Evolutionary conservation across 2,329 filamentous ascomycete species (phyloP), one percentile per base, ranked within the genome.

Genomic region (Aspergillus bombycis): DNA sequence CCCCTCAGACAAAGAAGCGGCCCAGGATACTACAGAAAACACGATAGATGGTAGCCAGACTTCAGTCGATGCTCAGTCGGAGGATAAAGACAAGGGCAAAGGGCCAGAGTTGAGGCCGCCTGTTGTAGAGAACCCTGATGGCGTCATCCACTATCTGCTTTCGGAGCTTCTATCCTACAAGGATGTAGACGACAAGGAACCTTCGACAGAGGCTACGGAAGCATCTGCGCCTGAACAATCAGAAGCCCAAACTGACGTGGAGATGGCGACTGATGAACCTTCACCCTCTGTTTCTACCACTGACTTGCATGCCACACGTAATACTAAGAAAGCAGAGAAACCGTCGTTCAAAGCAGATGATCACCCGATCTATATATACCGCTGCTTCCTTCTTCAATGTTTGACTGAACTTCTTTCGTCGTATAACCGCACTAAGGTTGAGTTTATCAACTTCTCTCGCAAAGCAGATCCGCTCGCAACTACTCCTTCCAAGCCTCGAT

Each of bases 401-500:
- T 82, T 99, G 45, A 90, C 93, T 0, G 95, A 99, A 78, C 86
- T 99, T 16, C 83, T 99, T 16, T 89, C 91, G 62, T 96, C 91
- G 72, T 99, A 98, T 80, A 97, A 93, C 70, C 89, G 93, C 60
- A 92, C 93, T 10, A 99, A 99, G 83, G 88, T 99, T 50, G 96
- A 99, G 75, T 98, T 99, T 75, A 97, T 99, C 82, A 98, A 97
- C 77, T 99, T 97, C 81, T 98, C 96, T 69, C 90, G 94, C 65
- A 97, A 94, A 74, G 90, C 92, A 8, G 92, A 94, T 54, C 86
- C 93, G 52, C 90, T 92, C 70, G 90, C 90, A 12, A 89, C 88
- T 60, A 98, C 95, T 1, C 95, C 95, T 6, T 94, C 96, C 19
- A 98, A 98, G 78, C 95, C 95, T 61, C 89, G 95, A 46, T 94